These are phyloP conservation scores for Amanita brunnescens DNA, from an alignment of 768 basidiomycete species.

Conservation along the genomic window DNA sequence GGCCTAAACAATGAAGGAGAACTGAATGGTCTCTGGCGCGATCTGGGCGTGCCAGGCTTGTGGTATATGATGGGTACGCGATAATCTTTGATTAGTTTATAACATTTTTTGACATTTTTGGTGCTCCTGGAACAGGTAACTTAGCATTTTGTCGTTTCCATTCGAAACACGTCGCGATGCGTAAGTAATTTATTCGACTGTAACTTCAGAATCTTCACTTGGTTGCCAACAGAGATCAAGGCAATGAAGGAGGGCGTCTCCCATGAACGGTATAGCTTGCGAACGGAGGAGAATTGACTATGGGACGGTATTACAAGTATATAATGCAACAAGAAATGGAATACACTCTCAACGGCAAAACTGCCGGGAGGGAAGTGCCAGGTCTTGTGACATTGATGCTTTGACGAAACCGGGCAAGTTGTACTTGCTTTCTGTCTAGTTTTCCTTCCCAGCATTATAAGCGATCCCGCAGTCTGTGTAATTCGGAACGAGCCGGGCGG, in stretches of 20 bases:
- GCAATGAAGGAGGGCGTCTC: constrained; percentile 2
- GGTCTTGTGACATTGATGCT: no score
- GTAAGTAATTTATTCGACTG: neutral
- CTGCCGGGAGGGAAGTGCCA: no score
- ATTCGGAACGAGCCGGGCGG: no score
- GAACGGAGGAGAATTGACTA: no score
- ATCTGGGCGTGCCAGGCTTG: constrained; percentile 38
- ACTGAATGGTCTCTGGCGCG: constrained; percentile 39
- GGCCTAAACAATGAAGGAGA: constrained; percentile 58
- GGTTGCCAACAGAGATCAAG: constrained; percentile 2
- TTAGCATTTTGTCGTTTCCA: constrained; percentile 2
- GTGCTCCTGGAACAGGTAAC: neutral
- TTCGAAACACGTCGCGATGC: constrained; percentile 4
- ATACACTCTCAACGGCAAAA: no score
- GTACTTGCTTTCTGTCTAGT: no score
- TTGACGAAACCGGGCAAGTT: no score
- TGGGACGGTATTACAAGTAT: no score
- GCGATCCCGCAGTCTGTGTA: no score
- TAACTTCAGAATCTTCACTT: neutral
- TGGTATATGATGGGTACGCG: constrained; percentile 51
- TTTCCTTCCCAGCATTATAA: no score
- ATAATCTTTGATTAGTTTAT: neutral
- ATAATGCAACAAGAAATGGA: no score
- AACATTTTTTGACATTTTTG: neutral
- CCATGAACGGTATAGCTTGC: neutral